Conservation (phyloP, 1,284 basidiomycete species). For the Jaminaea rosea region DNA sequence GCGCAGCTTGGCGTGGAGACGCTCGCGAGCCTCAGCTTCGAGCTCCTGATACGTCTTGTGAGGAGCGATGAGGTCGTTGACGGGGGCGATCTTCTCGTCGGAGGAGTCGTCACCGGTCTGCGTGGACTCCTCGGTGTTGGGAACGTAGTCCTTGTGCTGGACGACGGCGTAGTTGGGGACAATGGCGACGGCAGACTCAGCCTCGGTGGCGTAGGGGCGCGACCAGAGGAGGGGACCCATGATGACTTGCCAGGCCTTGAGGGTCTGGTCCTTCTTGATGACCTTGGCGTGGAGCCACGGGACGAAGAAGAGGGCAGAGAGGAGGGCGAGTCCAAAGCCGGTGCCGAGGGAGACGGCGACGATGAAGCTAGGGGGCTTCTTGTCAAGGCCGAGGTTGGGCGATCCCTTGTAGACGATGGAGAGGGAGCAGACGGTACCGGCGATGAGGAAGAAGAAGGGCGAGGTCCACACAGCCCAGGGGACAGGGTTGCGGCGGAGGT, state of each 20-base stretch:
- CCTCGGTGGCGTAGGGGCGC: conserved; percentile 2
- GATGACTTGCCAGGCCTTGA: conserved; percentile 24
- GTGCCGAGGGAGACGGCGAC: conserved; percentile 17
- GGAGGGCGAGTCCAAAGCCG: conserved; percentile 8
- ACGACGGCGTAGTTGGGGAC: conserved; percentile 49
- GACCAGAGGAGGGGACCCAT: conserved; percentile 21
- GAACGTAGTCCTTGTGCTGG: conserved; percentile 11
- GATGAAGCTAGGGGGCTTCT: conserved; percentile 12
- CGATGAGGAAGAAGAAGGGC: conserved; percentile 21
- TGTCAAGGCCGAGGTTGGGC: conserved; percentile 18
- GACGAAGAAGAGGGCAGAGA: conserved; percentile 21
- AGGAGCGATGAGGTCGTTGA: not conserved
- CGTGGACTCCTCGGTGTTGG: no score
- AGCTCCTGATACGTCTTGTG: conserved; percentile 11
- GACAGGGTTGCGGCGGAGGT: conserved; percentile 15
- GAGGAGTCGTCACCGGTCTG: no score
- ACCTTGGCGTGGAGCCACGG: conserved; percentile 22
- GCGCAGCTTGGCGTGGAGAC: conserved; percentile 12
- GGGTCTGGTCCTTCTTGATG: conserved; percentile 17
- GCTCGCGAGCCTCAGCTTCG: conserved; percentile 8
- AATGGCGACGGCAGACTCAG: conserved; percentile 24
- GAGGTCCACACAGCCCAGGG: conserved; percentile 11
- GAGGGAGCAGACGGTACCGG: conserved; percentile 13
- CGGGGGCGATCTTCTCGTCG: conserved; percentile 8
- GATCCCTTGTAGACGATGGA: conserved; percentile 26